Conservation (phyloP, 2,329 filamentous ascomycete genomes). For the Davidsoniella neocaledoniae region DNA sequence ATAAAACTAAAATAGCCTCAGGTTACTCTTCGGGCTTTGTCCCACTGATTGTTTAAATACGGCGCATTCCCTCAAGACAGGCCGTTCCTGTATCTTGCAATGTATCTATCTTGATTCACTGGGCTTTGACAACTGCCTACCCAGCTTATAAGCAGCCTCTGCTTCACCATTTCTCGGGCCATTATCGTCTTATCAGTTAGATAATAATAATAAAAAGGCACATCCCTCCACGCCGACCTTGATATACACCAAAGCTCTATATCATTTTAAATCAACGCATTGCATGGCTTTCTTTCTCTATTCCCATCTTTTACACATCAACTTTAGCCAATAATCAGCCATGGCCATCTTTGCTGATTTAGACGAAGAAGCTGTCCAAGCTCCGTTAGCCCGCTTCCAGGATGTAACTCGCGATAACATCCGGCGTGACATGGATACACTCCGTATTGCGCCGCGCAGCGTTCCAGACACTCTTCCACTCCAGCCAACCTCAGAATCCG, state of each 20-base stretch:
- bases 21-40: background rate
- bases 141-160: too few relatives aligned
- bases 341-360: constrained; percentile 17
- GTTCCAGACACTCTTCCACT: background rate
- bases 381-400: constrained; percentile 7
- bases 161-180: too few relatives aligned
- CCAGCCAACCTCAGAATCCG: background rate
- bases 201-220: too few relatives aligned
- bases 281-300: too few relatives aligned
- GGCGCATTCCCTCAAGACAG: background rate
- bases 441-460: constrained; percentile 2
- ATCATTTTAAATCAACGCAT: too few relatives aligned
- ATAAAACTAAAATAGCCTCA: background rate
- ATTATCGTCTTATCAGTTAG: too few relatives aligned
- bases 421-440: constrained; percentile 5
- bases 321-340: background rate
- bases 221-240: too few relatives aligned
- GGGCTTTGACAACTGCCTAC: too few relatives aligned
- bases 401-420: constrained; percentile 8
- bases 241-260: too few relatives aligned
- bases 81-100: background rate
- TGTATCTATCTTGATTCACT: background rate
- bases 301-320: too few relatives aligned
- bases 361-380: constrained; percentile 14
- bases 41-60: background rate